These are phyloP conservation scores for Triglochin maritima DNA, from an alignment of 106 monocot genomes.

Conservation along the genomic window DNA sequence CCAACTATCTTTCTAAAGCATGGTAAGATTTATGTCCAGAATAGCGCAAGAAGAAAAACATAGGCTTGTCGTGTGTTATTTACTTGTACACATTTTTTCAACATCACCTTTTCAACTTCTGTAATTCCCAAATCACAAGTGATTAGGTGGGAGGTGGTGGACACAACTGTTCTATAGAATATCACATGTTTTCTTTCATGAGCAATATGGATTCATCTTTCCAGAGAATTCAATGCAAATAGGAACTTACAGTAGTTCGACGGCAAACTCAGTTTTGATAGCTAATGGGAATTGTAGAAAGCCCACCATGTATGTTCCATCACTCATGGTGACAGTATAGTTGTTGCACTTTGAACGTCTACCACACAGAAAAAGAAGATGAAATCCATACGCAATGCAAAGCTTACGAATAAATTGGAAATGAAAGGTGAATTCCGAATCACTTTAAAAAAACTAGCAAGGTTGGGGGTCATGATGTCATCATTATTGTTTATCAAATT, in stretches of 20 bases:
- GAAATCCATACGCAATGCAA: not conserved
- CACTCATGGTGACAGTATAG: conserved; percentile 28
- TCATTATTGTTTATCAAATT: not conserved
- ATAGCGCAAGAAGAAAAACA: not conserved
- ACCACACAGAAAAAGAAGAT: not conserved
- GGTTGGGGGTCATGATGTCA: not conserved
- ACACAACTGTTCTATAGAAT: not conserved
- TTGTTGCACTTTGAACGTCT: conserved; percentile 23
- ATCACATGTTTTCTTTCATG: not conserved
- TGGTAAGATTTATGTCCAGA: not conserved
- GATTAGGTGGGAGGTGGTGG: too few species aligned
- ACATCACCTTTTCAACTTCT: too few species aligned
- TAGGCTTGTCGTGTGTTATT: not conserved
- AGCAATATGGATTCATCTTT: not conserved
- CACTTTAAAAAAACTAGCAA: not conserved
- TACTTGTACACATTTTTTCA: too few species aligned
- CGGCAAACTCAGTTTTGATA: conserved; percentile 23
- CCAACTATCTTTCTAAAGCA: not conserved
- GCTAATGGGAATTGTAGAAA: conserved; percentile 41
- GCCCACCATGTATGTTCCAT: conserved; percentile 31
- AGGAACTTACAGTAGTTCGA: conserved; percentile 63
- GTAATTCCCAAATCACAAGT: too few species aligned
- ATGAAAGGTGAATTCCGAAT: not conserved
- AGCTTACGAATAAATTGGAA: not conserved
- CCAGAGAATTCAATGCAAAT: not conserved